Evolutionary conservation across 805 yeast species (phyloP), one percentile per base, ranked within the genome.

Genomic region (Candida namnaoensis): DNA sequence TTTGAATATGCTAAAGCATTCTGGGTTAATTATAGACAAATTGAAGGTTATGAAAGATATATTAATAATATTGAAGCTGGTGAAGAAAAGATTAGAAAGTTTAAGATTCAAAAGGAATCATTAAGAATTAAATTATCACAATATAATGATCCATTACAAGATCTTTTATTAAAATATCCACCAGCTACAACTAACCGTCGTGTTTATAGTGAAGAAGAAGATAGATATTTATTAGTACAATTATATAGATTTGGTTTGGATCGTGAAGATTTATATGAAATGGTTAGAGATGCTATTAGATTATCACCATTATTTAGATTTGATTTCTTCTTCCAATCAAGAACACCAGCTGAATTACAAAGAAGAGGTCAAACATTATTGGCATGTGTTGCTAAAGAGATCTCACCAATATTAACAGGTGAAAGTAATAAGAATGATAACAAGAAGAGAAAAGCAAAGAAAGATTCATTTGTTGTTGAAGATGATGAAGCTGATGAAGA

Each of bases 21-120:
- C 60, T 93, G 98, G 99, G 54, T 71, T 25, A 73, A 82, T 40
- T 82, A 78, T 54, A 69, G 75, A 39, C 85, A 81, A 50, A 82
- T 93, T 47, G 98, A 91, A 32, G 95, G 96, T 10, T 82, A 81
- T 61, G 99, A 93, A 50, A 75, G 86, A 47, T 87, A 82, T 60
- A 63, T 90, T 41, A 68, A 73, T 15, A 91, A 81, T 52, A 87
- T 93, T 46, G 95, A 88, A 54, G 71, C 75, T 4, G 99, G 98
- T 13, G 98, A 93, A 57, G 96, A 88, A 46, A 83, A 76, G 58
- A 73, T 85, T 25, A 68, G 77, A 38, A 79, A 76, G 52, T 57
- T 73, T 9, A 74, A 73, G 51, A 64, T 79, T 30, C 96, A 88
- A 54, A 85, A 80, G 57, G 95, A 86, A 60, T 74, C 87, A 15